These are phyloP conservation scores for Naganishia friedmannii DNA, from an alignment of 768 basidiomycete genomes.

Conservation along the genomic window DNA sequence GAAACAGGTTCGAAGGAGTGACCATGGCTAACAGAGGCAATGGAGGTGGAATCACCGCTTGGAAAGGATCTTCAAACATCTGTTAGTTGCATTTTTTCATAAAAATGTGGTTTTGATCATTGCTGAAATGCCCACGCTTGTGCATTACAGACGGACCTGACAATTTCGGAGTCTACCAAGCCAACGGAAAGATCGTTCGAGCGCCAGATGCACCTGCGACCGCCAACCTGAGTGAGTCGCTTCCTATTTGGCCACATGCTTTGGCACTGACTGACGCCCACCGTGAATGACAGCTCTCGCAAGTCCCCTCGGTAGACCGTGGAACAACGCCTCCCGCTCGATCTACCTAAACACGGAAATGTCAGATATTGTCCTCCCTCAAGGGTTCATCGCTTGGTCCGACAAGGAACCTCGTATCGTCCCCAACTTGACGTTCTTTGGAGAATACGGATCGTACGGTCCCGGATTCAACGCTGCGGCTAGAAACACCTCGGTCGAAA, in stretches of 20 bases:
- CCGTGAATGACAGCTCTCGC: too few species aligned
- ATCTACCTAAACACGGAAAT: constrained; percentile 62
- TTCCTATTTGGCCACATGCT: constrained; percentile 45
- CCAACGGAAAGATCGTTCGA: constrained; percentile 55
- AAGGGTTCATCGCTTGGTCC: constrained; percentile 33
- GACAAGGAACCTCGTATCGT: constrained; percentile 22
- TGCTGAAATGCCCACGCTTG: too few species aligned
- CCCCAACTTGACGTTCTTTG: constrained; percentile 21
- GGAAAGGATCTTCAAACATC: constrained; percentile 56
- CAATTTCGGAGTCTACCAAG: constrained; percentile 41
- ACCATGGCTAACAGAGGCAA: constrained; percentile 64
- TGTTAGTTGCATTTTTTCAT: constrained; percentile 32
- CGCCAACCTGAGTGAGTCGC: not conserved
- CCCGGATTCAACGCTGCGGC: constrained; percentile 14
- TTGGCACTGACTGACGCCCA: too few species aligned
- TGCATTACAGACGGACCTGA: constrained; percentile 24
- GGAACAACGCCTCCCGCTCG: constrained; percentile 62
- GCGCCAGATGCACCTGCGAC: constrained; percentile 21
- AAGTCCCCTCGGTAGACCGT: constrained; percentile 66
- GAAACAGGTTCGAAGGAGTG: constrained; percentile 60
- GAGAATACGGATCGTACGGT: constrained; percentile 21
- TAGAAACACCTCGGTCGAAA: constrained; percentile 10
- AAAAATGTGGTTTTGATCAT: too few species aligned
- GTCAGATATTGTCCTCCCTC: constrained; percentile 43
- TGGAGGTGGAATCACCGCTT: constrained; percentile 66